Base-by-base conservation (phyloP, 306 rosid species). In the Mimosa bimucronata region DNA sequence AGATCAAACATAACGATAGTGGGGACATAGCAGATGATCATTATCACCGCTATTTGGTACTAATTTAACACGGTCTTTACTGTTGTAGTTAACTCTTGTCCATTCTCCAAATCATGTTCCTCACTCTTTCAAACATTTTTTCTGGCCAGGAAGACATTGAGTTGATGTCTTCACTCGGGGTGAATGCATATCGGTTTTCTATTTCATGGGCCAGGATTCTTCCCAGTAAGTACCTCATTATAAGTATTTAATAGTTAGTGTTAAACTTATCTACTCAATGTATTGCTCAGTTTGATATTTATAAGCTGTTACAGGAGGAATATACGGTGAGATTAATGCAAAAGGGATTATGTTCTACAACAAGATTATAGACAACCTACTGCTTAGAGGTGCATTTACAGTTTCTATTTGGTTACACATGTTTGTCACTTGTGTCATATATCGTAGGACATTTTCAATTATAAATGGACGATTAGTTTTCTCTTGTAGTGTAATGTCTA, bases 161-260 rank as follows among this genome's bases (percentile, higher is more conserved):
- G 45, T 45, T 85, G 69, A 79, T 87, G 84, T 84, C 86, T 25
- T 87, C 90, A 34, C 86, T 92, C 18, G 91, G 97, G n/a, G 38
- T 86, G 26, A 84, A 86, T 80, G 85, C 87, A 6, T 92, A 92
- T 76, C 76, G 94, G 10, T 88, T 90, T 82, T 92, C 97, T 14
- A 90, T 92, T 82, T 88, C 93, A 7, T 90, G 95, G 95, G 50
- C 92, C 0, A 86, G 95, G 82, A 90, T 90, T 85, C 85, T 92
- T 77, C 94, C 97, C 0, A 71, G 94, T 90, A 80, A 42, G 89
- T 70, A 16, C 58, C 66, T 75, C 62, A 55, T 21, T 21, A 9
- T 55, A 8, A 55, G 14, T 55, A 52, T 9, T 19, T 21, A 21
- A 55, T 21, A 78, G 21, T 14, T 46, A 28, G n/a, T 34, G 12